Conservation (phyloP, 2,329 filamentous ascomycete species). For the Fusarium kyushuense region DNA sequence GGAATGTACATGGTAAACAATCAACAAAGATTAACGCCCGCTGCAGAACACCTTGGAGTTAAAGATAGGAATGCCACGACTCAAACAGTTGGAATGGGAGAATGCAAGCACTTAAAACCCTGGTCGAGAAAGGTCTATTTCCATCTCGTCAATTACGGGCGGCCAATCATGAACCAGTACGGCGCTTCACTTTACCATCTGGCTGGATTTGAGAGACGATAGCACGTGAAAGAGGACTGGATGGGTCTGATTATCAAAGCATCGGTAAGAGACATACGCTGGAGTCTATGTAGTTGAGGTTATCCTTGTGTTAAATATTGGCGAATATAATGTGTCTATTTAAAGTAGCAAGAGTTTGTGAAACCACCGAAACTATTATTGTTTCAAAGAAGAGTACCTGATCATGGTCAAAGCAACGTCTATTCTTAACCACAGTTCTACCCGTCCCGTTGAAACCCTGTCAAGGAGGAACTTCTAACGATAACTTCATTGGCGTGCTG, state of each 20-base stretch:
- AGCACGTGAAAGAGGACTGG: conserved; percentile 18
- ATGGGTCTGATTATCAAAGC: not conserved
- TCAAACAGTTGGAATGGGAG: conserved; percentile 4
- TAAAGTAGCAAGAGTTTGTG: conserved; percentile 5
- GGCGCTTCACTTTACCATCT: conserved; percentile 31
- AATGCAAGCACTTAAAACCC: conserved; percentile 49
- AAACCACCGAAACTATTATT: conserved; percentile 1
- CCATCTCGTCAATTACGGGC: conserved; percentile 18
- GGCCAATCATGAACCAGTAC: conserved; percentile 35
- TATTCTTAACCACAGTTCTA: conserved; percentile 13
- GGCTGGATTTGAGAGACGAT: conserved; percentile 27
- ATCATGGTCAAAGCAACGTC: not conserved
- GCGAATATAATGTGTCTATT: not conserved
- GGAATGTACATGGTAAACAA: not conserved
- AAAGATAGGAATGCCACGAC: not conserved
- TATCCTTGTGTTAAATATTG: not conserved
- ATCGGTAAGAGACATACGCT: not conserved
- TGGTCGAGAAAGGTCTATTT: conserved; percentile 39
- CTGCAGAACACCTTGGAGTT: conserved; percentile 1
- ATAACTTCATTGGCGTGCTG: not conserved
- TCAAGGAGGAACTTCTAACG: not conserved
- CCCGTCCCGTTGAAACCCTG: conserved; percentile 14
- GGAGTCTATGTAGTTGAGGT: not conserved
- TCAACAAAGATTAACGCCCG: not conserved
- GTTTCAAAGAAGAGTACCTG: conserved; percentile 12